Conservation (phyloP, 208 protist genomes). For the Crithidia sp. region DNA sequence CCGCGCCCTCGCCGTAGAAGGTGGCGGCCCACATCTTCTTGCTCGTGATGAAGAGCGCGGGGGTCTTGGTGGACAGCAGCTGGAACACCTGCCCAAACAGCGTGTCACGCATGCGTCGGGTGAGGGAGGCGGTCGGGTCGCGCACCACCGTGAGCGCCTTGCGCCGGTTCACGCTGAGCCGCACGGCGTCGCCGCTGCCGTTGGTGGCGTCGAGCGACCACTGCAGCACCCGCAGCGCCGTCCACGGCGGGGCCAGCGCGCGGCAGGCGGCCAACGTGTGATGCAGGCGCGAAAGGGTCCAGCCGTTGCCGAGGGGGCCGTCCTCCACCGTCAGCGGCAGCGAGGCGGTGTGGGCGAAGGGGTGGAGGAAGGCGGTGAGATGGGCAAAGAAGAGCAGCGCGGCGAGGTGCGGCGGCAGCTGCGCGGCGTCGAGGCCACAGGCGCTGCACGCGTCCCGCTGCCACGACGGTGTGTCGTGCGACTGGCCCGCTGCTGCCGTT, state of each 20-base stretch:
- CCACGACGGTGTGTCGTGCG: conserved; percentile 12
- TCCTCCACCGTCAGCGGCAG: conserved; percentile 35
- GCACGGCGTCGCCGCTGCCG: conserved; percentile 58
- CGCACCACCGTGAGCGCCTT: conserved; percentile 72
- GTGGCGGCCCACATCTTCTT: conserved; percentile 88
- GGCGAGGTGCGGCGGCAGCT: conserved; percentile 24
- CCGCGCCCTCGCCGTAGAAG: conserved; percentile 91
- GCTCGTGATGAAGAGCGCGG: conserved; percentile 70
- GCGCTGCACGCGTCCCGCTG: conserved; percentile 27
- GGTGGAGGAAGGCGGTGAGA: conserved; percentile 35
- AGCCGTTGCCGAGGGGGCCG: conserved; percentile 19
- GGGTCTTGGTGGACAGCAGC: conserved; percentile 62
- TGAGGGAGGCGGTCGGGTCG: conserved; percentile 39
- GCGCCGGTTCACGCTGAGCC: conserved; percentile 85
- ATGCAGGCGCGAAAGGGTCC: conserved; percentile 20
- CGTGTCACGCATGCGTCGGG: conserved; percentile 60
- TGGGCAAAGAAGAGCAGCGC: conserved; percentile 31
- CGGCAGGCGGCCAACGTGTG: conserved; percentile 30
- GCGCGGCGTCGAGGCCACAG: conserved; percentile 20
- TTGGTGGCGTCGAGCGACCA: conserved; percentile 53
- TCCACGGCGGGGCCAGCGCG: conserved; percentile 43
- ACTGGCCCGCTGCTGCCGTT: neutral
- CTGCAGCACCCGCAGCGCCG: conserved; percentile 46
- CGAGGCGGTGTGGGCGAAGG: conserved; percentile 33
- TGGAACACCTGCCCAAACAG: conserved; percentile 91